These are phyloP conservation scores for Phytopythium ostracodes DNA, from an alignment of 352 stramenopile genomes.

Conservation along the genomic window DNA sequence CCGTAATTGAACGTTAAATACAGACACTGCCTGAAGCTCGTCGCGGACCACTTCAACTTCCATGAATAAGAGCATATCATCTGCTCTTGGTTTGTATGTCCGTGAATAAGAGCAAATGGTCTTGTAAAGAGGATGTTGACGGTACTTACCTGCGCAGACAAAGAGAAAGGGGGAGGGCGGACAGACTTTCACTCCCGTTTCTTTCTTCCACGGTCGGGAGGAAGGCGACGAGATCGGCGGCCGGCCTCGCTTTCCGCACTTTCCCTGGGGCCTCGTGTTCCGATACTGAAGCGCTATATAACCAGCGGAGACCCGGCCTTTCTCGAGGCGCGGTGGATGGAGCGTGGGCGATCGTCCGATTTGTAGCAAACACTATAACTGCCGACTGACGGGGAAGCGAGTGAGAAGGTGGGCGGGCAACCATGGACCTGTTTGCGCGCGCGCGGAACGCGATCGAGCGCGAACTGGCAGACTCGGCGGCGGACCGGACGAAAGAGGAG, in stretches of 20 bases:
- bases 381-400: no score
- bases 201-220: no score
- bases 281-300: no score
- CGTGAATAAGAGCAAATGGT: neutral
- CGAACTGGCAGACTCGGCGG: constrained; percentile 7
- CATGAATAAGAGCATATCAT: no score
- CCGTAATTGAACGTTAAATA: neutral
- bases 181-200: neutral
- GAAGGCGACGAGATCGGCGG: neutral
- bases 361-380: no score
- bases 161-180: constrained; percentile 5
- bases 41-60: no score
- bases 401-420: constrained; percentile 1
- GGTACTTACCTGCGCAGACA: neutral
- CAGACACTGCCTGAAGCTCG: no score
- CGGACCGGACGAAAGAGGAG: constrained; percentile 6
- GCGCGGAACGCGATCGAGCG: constrained; percentile 26
- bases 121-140: neutral
- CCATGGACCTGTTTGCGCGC: constrained; percentile 37
- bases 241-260: no score
- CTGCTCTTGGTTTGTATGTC: neutral
- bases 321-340: no score
- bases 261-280: no score
- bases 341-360: no score
- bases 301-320: no score